Evolutionary conservation across 257 asterid species (phyloP).

Genomic region (Catharanthus roseus): DNA sequence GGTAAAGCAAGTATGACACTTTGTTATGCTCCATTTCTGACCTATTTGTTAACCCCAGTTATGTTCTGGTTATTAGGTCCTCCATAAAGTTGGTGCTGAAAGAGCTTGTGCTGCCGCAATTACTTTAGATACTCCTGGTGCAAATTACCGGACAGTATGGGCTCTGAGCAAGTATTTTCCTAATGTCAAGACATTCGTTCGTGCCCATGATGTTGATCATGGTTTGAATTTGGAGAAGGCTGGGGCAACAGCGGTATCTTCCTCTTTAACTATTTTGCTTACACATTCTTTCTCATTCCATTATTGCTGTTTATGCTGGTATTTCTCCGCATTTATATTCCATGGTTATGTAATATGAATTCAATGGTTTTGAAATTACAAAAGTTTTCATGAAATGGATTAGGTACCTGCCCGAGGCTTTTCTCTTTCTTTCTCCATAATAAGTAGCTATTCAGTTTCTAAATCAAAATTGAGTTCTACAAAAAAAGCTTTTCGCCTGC

Average conservation of each 20-base stretch:
- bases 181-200: constrained; percentile 92
- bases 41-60: constrained; percentile 17
- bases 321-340: not conserved
- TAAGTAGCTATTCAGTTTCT: not conserved
- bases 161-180: constrained; percentile 96
- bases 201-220: constrained; percentile 99
- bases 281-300: not conserved
- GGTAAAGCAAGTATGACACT: constrained; percentile 41
- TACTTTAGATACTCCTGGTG: constrained; percentile 96
- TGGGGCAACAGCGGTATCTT: constrained; percentile 93
- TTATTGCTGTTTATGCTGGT: not conserved
- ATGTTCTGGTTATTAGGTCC: constrained; percentile 54
- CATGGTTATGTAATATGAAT: not conserved
- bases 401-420: not conserved
- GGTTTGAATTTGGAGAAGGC: constrained; percentile 97
- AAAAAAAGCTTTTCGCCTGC: constrained; percentile 8
- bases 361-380: not conserved
- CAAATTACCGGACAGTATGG: constrained; percentile 99
- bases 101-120: constrained; percentile 99
- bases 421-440: not conserved
- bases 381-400: not conserved
- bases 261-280: constrained; percentile 2
- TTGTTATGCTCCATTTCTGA: constrained; percentile 11
- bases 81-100: constrained; percentile 95
- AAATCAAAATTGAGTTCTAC: not conserved